phyloP scores from a whole-genome alignment of 2,329 filamentous ascomycete genomes.

The Tolypocladium ovalisporum region DNA sequence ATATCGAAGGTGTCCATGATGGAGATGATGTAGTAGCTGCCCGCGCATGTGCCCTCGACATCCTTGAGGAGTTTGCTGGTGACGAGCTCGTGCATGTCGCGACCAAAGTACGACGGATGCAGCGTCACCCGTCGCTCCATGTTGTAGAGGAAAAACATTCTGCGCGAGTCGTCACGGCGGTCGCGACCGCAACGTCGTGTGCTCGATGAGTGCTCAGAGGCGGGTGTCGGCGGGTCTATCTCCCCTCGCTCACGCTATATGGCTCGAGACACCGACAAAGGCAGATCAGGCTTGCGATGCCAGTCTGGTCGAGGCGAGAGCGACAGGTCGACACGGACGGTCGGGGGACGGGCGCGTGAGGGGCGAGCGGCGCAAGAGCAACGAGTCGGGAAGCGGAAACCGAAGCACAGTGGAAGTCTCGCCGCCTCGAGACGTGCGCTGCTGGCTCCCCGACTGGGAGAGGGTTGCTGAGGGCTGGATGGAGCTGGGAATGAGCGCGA shows the following conservation, averaged over 20 bases:
- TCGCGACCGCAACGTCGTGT: background rate
- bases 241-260: background rate
- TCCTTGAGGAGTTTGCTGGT: conserved; percentile 83
- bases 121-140: conserved; percentile 90
- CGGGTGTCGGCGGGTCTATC: background rate
- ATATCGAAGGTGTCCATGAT: conserved; percentile 96
- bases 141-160: conserved; percentile 97
- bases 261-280: background rate
- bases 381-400: conserved; percentile 3
- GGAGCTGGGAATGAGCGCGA: background rate
- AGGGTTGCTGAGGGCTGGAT: conserved; percentile 1
- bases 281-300: background rate
- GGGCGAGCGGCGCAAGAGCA: conserved; percentile 3
- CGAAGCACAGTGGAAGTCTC: conserved; percentile 4
- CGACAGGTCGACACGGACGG: background rate
- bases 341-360: background rate
- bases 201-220: background rate
- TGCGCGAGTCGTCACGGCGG: conserved; percentile 12
- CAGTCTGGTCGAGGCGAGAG: background rate
- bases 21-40: conserved; percentile 94
- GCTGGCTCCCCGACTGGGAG: conserved; percentile 7
- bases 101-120: conserved; percentile 93
- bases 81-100: conserved; percentile 85
- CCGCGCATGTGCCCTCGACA: conserved; percentile 90
- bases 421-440: conserved; percentile 8